Percentiles rank a stretch among this genome's conserved stretches.
Evolutionary conservation across 306 rosid species (phyloP).

Genomic region (Alnus glutinosa): DNA sequence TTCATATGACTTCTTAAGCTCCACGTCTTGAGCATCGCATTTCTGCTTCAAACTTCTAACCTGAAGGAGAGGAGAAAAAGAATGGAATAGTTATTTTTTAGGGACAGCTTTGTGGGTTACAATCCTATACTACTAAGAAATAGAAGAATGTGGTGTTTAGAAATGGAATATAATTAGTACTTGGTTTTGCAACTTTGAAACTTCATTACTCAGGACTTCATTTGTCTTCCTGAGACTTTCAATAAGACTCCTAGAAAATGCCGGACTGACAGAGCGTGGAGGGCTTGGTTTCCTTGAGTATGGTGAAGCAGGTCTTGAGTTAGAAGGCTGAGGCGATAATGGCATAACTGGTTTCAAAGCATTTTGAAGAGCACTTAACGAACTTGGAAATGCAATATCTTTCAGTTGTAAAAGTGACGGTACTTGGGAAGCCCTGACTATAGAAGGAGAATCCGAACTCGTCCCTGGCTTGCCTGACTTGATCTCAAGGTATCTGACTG

Average conservation of each 20-base stretch:
- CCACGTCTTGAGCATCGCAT: slow-evolving; percentile 56
- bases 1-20: slow-evolving; percentile 57
- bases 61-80: slow-evolving; percentile 42
- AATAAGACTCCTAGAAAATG: slow-evolving; percentile 77
- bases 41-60: slow-evolving; percentile 58
- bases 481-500: slow-evolving; percentile 58
- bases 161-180: slow-evolving; percentile 42
- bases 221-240: slow-evolving; percentile 76
- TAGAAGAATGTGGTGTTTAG: slow-evolving; percentile 7
- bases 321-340: slow-evolving; percentile 37
- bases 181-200: slow-evolving; percentile 62
- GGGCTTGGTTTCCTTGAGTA: slow-evolving; percentile 81
- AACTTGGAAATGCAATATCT: slow-evolving; percentile 76
- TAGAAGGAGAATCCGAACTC: slow-evolving; percentile 48
- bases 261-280: slow-evolving; percentile 64
- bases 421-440: slow-evolving; percentile 60
- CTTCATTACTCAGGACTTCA: slow-evolving; percentile 65
- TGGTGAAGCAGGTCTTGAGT: slow-evolving; percentile 62
- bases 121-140: slow-evolving; percentile 15
- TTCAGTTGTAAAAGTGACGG: slow-evolving; percentile 59
- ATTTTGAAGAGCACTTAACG: slow-evolving; percentile 58
- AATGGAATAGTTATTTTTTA: slow-evolving; percentile 8
- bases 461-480: slow-evolving; percentile 44
- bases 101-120: neutral
- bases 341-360: slow-evolving; percentile 43